Evolutionary conservation across 2,329 filamentous ascomycete species (phyloP).

Genomic region (Penicillium griseofulvum): DNA sequence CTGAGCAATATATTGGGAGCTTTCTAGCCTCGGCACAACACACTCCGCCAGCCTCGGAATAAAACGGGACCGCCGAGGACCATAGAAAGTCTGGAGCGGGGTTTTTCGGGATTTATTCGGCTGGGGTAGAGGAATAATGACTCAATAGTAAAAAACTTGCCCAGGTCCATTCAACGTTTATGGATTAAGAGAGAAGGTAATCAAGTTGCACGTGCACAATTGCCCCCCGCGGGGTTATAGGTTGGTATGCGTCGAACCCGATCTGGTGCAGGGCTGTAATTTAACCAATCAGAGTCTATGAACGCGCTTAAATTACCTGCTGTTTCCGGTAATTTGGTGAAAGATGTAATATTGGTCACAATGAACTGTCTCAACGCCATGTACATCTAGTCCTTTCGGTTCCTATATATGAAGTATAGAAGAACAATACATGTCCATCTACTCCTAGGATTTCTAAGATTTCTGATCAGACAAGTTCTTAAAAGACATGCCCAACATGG

Average conservation of each 20-base stretch:
- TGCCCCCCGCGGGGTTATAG: slow-evolving; percentile 16
- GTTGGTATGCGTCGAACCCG: slow-evolving; percentile 5
- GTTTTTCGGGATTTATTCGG: neutral
- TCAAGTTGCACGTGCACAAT: slow-evolving; percentile 17
- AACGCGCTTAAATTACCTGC: neutral
- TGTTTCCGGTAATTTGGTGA: neutral
- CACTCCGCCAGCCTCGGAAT: slow-evolving; percentile 17
- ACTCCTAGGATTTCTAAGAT: no score
- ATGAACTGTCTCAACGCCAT: neutral
- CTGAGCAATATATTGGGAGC: slow-evolving; percentile 1
- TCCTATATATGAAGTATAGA: neutral
- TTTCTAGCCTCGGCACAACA: slow-evolving; percentile 10
- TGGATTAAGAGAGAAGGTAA: no score
- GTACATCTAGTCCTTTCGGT: neutral
- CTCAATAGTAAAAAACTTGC: neutral
- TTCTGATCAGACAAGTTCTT: no score
- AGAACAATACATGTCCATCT: neutral
- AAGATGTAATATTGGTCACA: slow-evolving; percentile 6
- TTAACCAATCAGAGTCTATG: slow-evolving; percentile 4
- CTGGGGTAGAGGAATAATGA: neutral
- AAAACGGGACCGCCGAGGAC: slow-evolving; percentile 18
- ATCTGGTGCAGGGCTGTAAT: neutral
- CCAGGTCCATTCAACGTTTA: neutral
- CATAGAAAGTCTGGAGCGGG: slow-evolving; percentile 1
- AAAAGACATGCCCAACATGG: neutral